Percentiles rank a stretch among this genome's conserved stretches.
These are phyloP conservation scores for Phoma herbarum DNA, from an alignment of 2,329 filamentous ascomycete species.

Conservation along the genomic window DNA sequence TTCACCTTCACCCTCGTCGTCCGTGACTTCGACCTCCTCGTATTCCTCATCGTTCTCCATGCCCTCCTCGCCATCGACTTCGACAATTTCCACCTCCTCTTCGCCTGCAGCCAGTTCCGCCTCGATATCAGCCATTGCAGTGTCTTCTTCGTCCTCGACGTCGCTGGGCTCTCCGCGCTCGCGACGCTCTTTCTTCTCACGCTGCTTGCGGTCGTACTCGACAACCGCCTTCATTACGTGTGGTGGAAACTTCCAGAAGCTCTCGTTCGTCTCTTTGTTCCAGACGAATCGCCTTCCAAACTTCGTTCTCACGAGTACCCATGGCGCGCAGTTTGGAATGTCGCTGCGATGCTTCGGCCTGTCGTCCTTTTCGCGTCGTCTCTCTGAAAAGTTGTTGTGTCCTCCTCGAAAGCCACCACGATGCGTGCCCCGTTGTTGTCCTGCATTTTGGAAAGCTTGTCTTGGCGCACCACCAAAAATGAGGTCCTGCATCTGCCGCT, in stretches of 20 bases:
- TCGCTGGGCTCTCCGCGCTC: conserved; percentile 57
- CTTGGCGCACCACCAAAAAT: conserved; percentile 41
- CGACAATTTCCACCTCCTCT: conserved; percentile 44
- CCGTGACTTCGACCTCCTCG: conserved; percentile 78
- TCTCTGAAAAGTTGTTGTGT: conserved; percentile 65
- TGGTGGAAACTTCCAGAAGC: conserved; percentile 93
- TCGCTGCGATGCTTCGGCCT: conserved; percentile 79
- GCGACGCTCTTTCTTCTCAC: conserved; percentile 67
- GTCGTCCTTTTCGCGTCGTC: conserved; percentile 76
- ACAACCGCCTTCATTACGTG: conserved; percentile 79
- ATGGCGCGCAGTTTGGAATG: conserved; percentile 84
- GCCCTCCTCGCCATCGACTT: conserved; percentile 50
- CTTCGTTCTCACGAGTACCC: conserved; percentile 93
- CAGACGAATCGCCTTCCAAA: conserved; percentile 89
- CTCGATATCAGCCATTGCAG: conserved; percentile 48
- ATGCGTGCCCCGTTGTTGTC: conserved; percentile 49
- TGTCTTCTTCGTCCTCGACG: conserved; percentile 40
- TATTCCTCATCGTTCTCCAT: conserved; percentile 74
- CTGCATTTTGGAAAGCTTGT: conserved; percentile 29
- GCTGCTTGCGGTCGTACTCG: conserved; percentile 75
- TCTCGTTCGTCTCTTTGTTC: conserved; percentile 84
- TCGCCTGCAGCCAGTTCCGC: conserved; percentile 43
- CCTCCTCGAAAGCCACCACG: conserved; percentile 53
- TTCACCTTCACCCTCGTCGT: conserved; percentile 58
- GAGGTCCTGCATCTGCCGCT: conserved; percentile 62